Base-by-base conservation (phyloP, 805 yeast genomes). In the Starmerella bombicola region DNA sequence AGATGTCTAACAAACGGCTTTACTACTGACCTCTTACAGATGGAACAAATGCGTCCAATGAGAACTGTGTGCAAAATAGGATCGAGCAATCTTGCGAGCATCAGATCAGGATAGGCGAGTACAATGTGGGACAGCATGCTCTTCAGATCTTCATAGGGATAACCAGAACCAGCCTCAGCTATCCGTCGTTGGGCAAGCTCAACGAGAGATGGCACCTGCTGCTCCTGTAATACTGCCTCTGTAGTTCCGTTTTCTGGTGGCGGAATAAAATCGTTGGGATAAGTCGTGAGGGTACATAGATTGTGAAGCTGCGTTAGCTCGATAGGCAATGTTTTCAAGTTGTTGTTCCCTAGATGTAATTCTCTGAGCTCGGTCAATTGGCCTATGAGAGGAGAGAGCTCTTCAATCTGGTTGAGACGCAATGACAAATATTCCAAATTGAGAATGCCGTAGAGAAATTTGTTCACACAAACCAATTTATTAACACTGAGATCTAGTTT, bases 341-440 rank as follows among this genome's bases (percentile, higher is more conserved):
- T 37, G 46, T 64, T 64, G 22, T 58, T 58, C 18, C 61, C 60
- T 15, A 65, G 39, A 3, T 62, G 55, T 17, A 64, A 53, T 28
- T 63, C 62, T 22, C 29, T 41, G n/a, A 65, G 53, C 15, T 54
- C 46, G 17, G 15, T 24, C 29, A 65, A 51, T 16, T 53, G 37
- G 30, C 53, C 46, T 16, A 64, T 57, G 2, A 59, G 48, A 4
- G 62, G 55, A 3, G 67, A 64, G 8, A 65, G 35, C 25, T 43
- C 37, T 5, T 23, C 32, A 19, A 64, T 46, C n/a, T 47, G 28
- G 47, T 64, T 64, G 41, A 49, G 48, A 17, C 67, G 52, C 35
- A 64, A 52, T 3, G 56, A 46, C 31, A 64, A 51, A 8, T 58
- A 65, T 8, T 61, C 50, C n/a, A 65, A 45, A 30, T 55, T 52